Evolutionary conservation across 768 basidiomycete species (phyloP), one percentile per base, ranked within the genome.

Genomic region (Vishniacozyma victoriae): DNA sequence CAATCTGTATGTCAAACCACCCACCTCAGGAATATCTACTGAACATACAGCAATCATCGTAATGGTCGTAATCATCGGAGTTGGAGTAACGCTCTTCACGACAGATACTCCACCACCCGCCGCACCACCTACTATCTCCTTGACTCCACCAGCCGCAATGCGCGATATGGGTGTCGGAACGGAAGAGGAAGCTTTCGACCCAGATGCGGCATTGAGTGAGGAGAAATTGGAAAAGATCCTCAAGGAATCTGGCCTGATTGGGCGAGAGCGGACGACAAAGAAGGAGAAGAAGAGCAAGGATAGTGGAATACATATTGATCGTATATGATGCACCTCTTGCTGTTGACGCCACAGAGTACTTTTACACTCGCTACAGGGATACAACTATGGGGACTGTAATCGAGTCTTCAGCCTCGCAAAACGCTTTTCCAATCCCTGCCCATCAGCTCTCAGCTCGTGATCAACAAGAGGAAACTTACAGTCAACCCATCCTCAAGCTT

Each of bases 41-140:
- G n/a, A 19, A 9, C 9, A 22, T 19, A 7, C 35, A 62, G 62
- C 57, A 13, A 52, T 54, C 40, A 62, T 65, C 43, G 44, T 66
- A 14, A 44, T 70, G n/a, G 52, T 65, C 22, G 67, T 71, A 23
- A 59, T 71, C 39, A 53, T 61, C 15, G 65, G 55, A 12, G 59
- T 67, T 26, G 60, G 52, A 12, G 43, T 65, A 27, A 40, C 55
- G 2, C 51, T 45, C 14, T 35, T 57, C 40, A 19, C 44, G 13
- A 29, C 20, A 4, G 33, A 42, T 12, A 25, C 41, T 3, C 20
- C 44, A n/a, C 44, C 50, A 48, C 33, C 55, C 11, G 31, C 48
- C 9, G 31, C 48, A 4, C 35, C 39, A 44, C 35, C 41, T 9
- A 11, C 49, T 12, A 13, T 37, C 3, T 6, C 25, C 16, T 15